Conservation (phyloP, 306 rosid species). For the Ormosia semicastrata region DNA sequence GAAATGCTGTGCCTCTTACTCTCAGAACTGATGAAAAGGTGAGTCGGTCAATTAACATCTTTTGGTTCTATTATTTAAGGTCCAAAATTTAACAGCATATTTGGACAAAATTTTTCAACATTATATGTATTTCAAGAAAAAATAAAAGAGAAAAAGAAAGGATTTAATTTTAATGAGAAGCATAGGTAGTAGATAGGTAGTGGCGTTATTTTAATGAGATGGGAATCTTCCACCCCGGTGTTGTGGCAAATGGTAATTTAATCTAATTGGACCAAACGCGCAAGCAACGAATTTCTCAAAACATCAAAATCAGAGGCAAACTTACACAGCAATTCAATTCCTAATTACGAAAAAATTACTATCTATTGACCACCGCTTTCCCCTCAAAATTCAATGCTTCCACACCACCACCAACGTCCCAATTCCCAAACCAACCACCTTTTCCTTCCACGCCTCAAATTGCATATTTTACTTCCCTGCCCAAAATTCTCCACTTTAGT, state of each 20-base stretch:
- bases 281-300: constrained; percentile 49
- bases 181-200: not conserved
- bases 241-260: constrained; percentile 10
- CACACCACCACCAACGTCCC: constrained; percentile 27
- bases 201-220: constrained; percentile 6
- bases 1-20: not conserved
- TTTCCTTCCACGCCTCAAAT: constrained; percentile 41
- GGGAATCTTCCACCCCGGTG: not conserved
- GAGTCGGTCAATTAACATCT: not conserved
- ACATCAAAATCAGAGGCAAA: constrained; percentile 30
- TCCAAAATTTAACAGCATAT: not conserved
- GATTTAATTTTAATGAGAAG: too few species aligned
- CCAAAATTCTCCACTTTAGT: not conserved
- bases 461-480: constrained; percentile 4
- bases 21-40: not conserved
- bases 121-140: not conserved
- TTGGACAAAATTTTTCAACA: not conserved
- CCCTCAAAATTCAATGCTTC: constrained; percentile 18
- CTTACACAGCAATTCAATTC: constrained; percentile 22
- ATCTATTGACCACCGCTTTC: constrained; percentile 1
- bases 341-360: constrained; percentile 26
- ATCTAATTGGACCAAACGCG: constrained; percentile 25
- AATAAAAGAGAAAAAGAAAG: too few species aligned
- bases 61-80: not conserved
- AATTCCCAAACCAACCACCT: constrained; percentile 26